phyloP scores from a whole-genome alignment of 805 yeast genomes.

The Saturnispora saitoi region DNA sequence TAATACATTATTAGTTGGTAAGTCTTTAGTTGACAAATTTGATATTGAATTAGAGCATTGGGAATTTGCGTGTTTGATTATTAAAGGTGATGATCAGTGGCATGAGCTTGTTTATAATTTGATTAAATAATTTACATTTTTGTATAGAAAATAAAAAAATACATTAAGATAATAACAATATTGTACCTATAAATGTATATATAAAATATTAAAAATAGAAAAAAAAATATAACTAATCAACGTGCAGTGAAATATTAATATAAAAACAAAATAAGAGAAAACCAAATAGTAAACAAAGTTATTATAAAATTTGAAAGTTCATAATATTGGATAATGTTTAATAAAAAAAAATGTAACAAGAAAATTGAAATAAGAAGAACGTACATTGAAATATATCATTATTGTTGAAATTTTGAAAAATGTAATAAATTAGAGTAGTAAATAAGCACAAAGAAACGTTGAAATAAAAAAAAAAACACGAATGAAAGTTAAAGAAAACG shows the following conservation, averaged over 20 bases:
- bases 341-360: too few species aligned
- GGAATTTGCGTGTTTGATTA: neutral
- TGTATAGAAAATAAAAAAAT: neutral
- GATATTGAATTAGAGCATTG: neutral
- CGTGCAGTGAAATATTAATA: neutral
- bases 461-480: neutral
- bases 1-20: constrained; percentile 12
- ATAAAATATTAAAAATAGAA: neutral
- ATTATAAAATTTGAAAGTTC: neutral
- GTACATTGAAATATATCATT: too few species aligned
- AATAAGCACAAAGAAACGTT: neutral
- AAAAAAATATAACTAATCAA: neutral
- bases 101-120: neutral
- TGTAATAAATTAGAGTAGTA: too few species aligned
- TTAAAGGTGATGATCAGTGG: constrained; percentile 7
- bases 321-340: neutral
- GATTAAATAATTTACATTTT: neutral
- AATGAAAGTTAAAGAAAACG: neutral
- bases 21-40: constrained; percentile 7
- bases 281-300: neutral
- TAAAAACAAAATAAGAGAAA: neutral
- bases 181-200: neutral
- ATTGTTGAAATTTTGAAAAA: neutral
- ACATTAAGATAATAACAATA: neutral
- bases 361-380: too few species aligned